These are phyloP conservation scores for Furculomyces boomerangus DNA, from an alignment of 371 early-diverging fungal genomes.

Conservation along the genomic window DNA sequence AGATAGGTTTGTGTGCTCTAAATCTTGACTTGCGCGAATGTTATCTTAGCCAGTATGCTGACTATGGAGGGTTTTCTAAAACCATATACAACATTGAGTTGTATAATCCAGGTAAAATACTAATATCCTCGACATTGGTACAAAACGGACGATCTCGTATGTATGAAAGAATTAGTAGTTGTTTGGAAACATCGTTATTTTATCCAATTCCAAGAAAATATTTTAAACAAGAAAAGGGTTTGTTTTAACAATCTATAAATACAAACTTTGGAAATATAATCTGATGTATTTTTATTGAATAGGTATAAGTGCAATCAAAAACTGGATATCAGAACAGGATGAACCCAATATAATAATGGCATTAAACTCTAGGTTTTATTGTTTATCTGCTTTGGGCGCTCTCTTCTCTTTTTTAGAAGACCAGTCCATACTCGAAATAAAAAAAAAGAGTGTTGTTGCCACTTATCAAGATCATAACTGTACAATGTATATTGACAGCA, in stretches of 20 bases:
- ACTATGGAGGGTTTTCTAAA: conserved; percentile 3
- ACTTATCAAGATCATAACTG: neutral
- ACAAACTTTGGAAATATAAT: neutral
- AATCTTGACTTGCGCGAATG: neutral
- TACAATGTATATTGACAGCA: conserved; percentile 3
- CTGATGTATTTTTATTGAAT: neutral
- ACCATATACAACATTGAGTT: neutral
- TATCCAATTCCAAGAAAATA: neutral
- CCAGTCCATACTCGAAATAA: neutral
- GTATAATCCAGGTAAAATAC: neutral
- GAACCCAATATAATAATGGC: neutral
- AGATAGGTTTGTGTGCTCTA: conserved; percentile 3
- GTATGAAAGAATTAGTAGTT: neutral
- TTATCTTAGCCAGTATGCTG: conserved; percentile 3
- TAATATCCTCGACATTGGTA: neutral
- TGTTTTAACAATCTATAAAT: neutral
- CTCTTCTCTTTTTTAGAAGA: neutral
- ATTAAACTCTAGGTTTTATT: neutral
- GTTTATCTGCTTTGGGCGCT: conserved; percentile 1
- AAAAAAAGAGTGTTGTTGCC: neutral
- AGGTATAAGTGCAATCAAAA: neutral
- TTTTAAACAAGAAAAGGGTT: conserved; percentile 3
- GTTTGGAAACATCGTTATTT: neutral
- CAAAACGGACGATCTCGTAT: neutral
- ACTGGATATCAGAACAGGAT: neutral